phyloP scores from a whole-genome alignment of 2,329 filamentous ascomycete genomes.

The Claviceps citrina region DNA sequence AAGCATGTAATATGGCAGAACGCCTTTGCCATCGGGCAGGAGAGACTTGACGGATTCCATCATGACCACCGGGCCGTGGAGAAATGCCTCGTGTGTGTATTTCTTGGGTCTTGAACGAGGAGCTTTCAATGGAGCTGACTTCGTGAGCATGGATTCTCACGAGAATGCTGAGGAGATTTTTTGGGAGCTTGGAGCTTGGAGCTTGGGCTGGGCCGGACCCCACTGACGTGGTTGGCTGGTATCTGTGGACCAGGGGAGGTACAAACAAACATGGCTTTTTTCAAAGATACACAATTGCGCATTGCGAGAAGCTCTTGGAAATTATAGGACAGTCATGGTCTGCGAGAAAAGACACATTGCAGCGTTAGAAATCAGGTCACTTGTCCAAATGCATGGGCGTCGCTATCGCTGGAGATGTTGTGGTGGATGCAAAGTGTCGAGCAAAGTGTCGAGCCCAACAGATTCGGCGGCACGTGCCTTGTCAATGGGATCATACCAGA shows the following conservation, averaged over 20 bases:
- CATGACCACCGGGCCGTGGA: background rate
- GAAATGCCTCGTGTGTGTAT: background rate
- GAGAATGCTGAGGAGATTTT: background rate
- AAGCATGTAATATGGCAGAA: constrained; percentile 44
- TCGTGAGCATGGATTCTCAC: background rate
- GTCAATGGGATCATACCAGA: background rate
- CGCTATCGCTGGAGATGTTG: too few relatives aligned
- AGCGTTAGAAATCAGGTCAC: background rate
- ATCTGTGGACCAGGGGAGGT: background rate
- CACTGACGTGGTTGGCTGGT: background rate
- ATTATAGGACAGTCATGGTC: background rate
- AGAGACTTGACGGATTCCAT: constrained; percentile 32
- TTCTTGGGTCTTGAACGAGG: background rate
- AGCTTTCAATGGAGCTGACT: background rate
- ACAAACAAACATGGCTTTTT: background rate
- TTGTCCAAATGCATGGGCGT: background rate
- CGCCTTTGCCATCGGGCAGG: constrained; percentile 35
- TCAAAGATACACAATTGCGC: background rate
- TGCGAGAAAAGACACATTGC: background rate
- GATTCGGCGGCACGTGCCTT: constrained; percentile 2
- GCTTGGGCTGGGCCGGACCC: background rate
- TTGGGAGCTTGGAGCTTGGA: too few relatives aligned
- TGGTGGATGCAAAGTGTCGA: background rate
- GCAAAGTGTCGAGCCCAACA: constrained; percentile 5
- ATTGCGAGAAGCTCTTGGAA: background rate